Evolutionary conservation across 768 basidiomycete species (phyloP), one percentile per base, ranked within the genome.

Genomic region (Leccinum barrowsii): DNA sequence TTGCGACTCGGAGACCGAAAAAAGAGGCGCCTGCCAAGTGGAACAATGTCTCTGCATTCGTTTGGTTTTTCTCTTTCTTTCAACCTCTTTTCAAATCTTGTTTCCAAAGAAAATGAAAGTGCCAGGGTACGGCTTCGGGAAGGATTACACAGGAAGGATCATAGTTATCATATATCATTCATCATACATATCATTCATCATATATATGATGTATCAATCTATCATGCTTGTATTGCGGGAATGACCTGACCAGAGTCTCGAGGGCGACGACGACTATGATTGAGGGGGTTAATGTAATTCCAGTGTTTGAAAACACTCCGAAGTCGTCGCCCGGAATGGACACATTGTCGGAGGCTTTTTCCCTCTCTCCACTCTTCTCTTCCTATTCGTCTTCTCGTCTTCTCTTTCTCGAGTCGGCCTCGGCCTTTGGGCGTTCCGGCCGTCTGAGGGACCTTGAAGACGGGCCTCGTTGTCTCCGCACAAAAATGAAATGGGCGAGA

Each of bases 381-480:
- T 48, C 24, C 13, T 40, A 11, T 24, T 49, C 24, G 22, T 22
- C 7, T 32, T 37, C n/a, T 10, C 48, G 13, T 7, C 6, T 52
- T 26, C 10, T 22, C 7, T 32, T 47, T 30, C 12, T 37, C 48
- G 34, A 11, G 49, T 51, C 35, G 32, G 46, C 24, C 47, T 48
- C 47, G 24, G 19, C 15, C 47, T 24, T 50, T 52, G 54, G 17
- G 28, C 54, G 44, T 30, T 56, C 24, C 51, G 42, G 50, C 19
- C 11, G 12, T 30, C 42, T 47, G 21, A 15, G 42, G 42, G 42
- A 19, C n/a, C n/a, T 19, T 11, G 10, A 42, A 19, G n/a, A 19
- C n/a, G n/a, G 28, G 10, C 59, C 59, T 51, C 60, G 30, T 30
- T 54, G 63, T 65, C 52, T 58, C 66, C 65, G 59, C 66, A 63